Evolutionary conservation across 345 rosid species (phyloP), one percentile per base, ranked within the genome.

Genomic region (Sonneratia alba): DNA sequence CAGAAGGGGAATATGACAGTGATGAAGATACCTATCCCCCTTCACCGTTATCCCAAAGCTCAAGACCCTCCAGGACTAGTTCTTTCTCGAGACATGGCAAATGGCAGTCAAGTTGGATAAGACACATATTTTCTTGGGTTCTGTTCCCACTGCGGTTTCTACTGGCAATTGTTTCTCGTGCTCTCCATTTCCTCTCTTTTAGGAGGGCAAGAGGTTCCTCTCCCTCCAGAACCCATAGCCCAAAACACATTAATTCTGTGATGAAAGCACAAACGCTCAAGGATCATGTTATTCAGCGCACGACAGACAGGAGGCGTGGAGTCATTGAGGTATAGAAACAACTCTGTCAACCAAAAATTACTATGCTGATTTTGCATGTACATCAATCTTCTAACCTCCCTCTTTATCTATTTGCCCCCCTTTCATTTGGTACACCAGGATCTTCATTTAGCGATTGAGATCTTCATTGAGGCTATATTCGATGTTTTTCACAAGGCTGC

Each of bases 271-370:
- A 80, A 62, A 65, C 83, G 49, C 74, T 75, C 34, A 95, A 83
- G 81, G 88, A 95, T 71, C 83, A 87, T 79, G 81, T 87, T 70
- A 86, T 93, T 72, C 91, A 86, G 72, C 86, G 88, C 53, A 69
- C 96, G 68, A 92, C 89, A 47, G 99, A 90, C 75, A 81, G 86
- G 85, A 90, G 99, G 79, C 97, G 99, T 19, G 99, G 99, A 72
- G 93, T 92, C 75, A 77, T 95, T 78, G 99, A 95, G 99, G 99
- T 76, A 71, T 18, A 22, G 38, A 0, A 32, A 40, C 63, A 11
- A 21, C 12, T 43, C 24, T 40, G 51, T n/a, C 19, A 22, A 36
- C 55, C 32, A 24, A 27, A 24, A 62, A 64, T 22, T 56, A 36
- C 21, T 43, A 16, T 66, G 14, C 59, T 22, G 24, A 53, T 27